A percentile compares a stretch with the other conserved stretches of the same genome.
Evolutionary conservation across 805 yeast species (phyloP).

Genomic region (Myxozyma melibiosi): DNA sequence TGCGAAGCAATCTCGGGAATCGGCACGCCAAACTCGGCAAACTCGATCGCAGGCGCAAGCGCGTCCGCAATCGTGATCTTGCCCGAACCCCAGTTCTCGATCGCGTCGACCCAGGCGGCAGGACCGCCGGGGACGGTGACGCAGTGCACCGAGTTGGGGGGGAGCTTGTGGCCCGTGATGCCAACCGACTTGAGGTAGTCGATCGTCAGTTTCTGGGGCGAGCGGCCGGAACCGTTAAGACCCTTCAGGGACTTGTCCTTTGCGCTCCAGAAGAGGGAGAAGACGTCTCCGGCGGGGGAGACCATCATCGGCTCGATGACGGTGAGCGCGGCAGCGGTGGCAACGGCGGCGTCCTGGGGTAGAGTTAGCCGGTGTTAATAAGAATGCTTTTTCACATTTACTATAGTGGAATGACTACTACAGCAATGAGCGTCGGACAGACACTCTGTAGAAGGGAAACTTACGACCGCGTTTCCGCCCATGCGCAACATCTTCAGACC

Average conservation of each 20-base stretch:
- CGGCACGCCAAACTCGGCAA: conserved; percentile 70
- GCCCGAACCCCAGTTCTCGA: conserved; percentile 72
- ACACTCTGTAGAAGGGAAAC: not conserved
- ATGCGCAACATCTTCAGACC: conserved; percentile 63
- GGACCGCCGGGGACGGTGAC: conserved; percentile 79
- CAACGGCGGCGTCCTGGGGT: conserved; percentile 46
- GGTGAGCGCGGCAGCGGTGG: conserved; percentile 46
- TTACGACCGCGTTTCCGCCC: conserved; percentile 63
- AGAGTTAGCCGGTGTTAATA: not conserved
- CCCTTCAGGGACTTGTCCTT: conserved; percentile 58
- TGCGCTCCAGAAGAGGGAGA: conserved; percentile 60
- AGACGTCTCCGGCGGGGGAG: conserved; percentile 50
- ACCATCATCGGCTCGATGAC: conserved; percentile 47
- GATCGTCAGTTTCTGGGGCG: conserved; percentile 55
- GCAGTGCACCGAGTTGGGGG: conserved; percentile 55
- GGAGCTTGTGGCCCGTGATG: conserved; percentile 53
- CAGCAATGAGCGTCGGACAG: not conserved
- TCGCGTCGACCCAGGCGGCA: conserved; percentile 77
- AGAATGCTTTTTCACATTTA: no score
- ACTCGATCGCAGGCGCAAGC: conserved; percentile 63
- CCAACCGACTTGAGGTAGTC: conserved; percentile 53
- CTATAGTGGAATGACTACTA: not conserved
- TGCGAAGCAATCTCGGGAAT: conserved; percentile 61
- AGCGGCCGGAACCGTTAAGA: conserved; percentile 74
- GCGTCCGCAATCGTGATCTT: conserved; percentile 60